phyloP scores from a whole-genome alignment of 306 rosid genomes.

The Malus sylvestris region DNA sequence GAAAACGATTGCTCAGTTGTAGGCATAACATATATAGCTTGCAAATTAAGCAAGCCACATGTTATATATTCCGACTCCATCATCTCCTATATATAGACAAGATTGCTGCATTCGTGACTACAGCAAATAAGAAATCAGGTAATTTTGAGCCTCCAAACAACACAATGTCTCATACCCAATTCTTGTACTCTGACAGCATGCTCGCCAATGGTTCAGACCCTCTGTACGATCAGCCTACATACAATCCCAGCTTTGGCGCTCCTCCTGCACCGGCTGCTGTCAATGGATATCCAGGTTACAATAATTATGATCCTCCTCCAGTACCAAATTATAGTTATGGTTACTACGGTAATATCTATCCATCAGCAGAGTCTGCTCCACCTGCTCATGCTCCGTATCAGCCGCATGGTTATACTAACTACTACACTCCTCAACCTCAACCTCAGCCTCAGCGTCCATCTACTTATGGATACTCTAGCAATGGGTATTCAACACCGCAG shows the following conservation, averaged over 20 bases:
- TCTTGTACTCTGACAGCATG: neutral
- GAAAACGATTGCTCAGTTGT: too few species aligned
- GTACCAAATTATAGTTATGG: neutral
- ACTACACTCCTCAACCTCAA: neutral
- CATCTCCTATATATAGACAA: neutral
- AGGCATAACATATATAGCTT: too few species aligned
- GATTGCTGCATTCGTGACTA: neutral
- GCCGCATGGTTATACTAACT: neutral
- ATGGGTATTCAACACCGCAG: neutral
- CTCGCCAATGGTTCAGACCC: neutral
- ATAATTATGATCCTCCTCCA: neutral
- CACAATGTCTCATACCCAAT: neutral
- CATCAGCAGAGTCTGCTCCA: neutral
- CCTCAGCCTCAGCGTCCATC: neutral
- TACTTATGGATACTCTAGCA: neutral
- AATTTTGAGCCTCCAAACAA: neutral
- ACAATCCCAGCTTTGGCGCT: neutral
- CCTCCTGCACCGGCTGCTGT: neutral
- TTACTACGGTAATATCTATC: neutral
- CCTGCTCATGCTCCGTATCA: neutral
- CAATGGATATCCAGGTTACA: neutral
- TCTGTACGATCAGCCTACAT: neutral
- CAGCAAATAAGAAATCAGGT: neutral
- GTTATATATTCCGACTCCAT: neutral
- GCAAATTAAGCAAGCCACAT: too few species aligned